phyloP scores from a whole-genome alignment of 2,329 filamentous ascomycete genomes.

The Dothidotthia symphoricarpi region DNA sequence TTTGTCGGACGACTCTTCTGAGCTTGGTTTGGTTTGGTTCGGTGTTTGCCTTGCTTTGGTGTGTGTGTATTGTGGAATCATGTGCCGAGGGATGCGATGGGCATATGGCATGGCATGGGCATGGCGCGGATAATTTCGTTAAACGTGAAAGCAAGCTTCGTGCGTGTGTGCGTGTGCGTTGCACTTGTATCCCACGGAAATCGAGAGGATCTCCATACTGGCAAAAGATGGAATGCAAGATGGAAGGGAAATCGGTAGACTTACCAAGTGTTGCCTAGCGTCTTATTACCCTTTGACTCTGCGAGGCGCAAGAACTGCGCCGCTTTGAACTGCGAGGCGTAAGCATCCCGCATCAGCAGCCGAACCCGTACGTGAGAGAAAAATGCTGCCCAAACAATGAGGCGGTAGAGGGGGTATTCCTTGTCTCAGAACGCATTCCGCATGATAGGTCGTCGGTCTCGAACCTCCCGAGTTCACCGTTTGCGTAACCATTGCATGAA shows the following conservation, averaged over 20 bases:
- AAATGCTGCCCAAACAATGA: conserved; percentile 45
- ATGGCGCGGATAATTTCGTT: conserved; percentile 16
- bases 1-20: conserved; percentile 22
- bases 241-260: conserved; percentile 16
- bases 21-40: too few species aligned
- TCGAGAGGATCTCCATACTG: too few species aligned
- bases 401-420: conserved; percentile 24
- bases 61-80: conserved; percentile 24
- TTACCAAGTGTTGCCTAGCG: conserved; percentile 91
- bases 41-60: conserved; percentile 20
- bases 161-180: neutral
- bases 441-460: conserved; percentile 19
- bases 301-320: conserved; percentile 91
- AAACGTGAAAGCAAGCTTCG: too few species aligned
- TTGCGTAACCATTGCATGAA: neutral
- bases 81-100: conserved; percentile 7
- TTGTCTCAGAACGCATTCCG: conserved; percentile 29
- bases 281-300: conserved; percentile 85
- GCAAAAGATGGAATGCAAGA: conserved; percentile 2
- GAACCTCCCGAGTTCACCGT: neutral
- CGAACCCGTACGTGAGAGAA: conserved; percentile 15
- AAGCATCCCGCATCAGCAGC: conserved; percentile 24
- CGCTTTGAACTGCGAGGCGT: conserved; percentile 66
- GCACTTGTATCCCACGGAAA: too few species aligned
- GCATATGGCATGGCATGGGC: neutral